Conservation (phyloP, 2,329 filamentous ascomycete species). For the Fusarium keratoplasticum region DNA sequence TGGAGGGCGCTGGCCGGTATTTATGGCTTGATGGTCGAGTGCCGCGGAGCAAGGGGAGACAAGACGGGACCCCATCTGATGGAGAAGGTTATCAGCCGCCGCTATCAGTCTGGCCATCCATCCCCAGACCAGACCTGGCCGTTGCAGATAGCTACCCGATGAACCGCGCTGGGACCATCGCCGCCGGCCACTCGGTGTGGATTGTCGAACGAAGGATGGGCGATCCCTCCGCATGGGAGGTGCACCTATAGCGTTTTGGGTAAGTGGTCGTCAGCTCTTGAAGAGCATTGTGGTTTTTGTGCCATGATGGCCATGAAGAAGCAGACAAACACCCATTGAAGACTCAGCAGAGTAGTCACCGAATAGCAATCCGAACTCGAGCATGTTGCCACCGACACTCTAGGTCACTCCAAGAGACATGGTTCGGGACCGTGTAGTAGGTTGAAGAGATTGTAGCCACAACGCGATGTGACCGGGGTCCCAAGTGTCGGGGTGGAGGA, state of each 20-base stretch:
- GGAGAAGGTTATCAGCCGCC: constrained; percentile 24
- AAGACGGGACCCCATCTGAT: constrained; percentile 9
- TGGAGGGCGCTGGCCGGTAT: constrained; percentile 36
- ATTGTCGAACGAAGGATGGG: constrained; percentile 24
- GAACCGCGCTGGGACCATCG: constrained; percentile 29
- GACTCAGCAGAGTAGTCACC: not conserved
- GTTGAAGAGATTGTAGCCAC: constrained; percentile 18
- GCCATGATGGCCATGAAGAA: not conserved
- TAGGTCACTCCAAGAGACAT: not conserved
- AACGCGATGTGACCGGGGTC: constrained; percentile 16
- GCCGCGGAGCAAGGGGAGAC: constrained; percentile 2
- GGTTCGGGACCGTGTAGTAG: constrained; percentile 4
- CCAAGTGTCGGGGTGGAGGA: constrained; percentile 13
- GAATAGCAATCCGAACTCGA: not conserved
- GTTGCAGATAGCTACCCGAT: constrained; percentile 39
- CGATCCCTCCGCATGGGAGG: constrained; percentile 10
- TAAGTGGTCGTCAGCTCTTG: constrained; percentile 17
- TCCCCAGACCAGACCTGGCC: constrained; percentile 38
- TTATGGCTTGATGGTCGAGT: constrained; percentile 27
- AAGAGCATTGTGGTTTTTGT: not conserved
- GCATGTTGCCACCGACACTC: not conserved
- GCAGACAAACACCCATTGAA: not conserved
- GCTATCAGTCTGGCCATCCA: constrained; percentile 36
- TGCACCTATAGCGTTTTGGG: constrained; percentile 25
- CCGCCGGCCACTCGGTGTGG: constrained; percentile 35